These are phyloP conservation scores for Fusarium sp. DNA, from an alignment of 2,329 filamentous ascomycete species.

Conservation along the genomic window DNA sequence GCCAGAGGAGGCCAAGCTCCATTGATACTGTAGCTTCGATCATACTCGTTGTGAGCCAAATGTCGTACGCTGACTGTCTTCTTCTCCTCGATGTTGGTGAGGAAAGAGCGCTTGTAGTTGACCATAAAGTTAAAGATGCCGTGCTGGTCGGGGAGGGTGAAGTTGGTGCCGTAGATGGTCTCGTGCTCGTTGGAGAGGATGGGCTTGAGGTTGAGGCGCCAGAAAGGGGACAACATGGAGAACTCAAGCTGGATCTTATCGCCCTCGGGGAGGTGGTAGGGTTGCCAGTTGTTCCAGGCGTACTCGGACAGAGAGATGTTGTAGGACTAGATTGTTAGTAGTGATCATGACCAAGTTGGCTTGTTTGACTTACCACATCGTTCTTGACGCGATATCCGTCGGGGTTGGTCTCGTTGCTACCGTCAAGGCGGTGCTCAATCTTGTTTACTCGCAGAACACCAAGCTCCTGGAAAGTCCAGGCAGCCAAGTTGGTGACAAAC, in stretches of 20 bases:
- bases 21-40: conserved; percentile 87
- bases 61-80: conserved; percentile 93
- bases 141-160: conserved; percentile 93
- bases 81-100: conserved; percentile 93
- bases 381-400: conserved; percentile 95
- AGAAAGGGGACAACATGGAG: conserved; percentile 98
- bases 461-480: conserved; percentile 96
- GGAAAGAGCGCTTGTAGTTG: conserved; percentile 96
- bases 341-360: neutral
- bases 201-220: conserved; percentile 79
- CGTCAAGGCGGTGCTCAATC: conserved; percentile 78
- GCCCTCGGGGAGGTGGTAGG: conserved; percentile 74
- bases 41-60: conserved; percentile 97
- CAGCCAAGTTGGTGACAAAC: conserved; percentile 86
- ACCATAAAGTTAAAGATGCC: conserved; percentile 99
- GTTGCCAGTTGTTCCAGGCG: conserved; percentile 75
- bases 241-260: conserved; percentile 95
- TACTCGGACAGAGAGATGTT: conserved; percentile 91
- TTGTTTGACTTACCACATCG: conserved; percentile 77
- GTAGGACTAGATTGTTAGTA: conserved; percentile 71
- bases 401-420: conserved; percentile 76
- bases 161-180: conserved; percentile 78
- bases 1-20: conserved; percentile 95
- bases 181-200: conserved; percentile 70
- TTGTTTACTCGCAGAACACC: conserved; percentile 88